Percentiles rank a stretch among this genome's conserved stretches.
Conservation (phyloP, 1,284 basidiomycete species). For the Leccinum solheimii region DNA sequence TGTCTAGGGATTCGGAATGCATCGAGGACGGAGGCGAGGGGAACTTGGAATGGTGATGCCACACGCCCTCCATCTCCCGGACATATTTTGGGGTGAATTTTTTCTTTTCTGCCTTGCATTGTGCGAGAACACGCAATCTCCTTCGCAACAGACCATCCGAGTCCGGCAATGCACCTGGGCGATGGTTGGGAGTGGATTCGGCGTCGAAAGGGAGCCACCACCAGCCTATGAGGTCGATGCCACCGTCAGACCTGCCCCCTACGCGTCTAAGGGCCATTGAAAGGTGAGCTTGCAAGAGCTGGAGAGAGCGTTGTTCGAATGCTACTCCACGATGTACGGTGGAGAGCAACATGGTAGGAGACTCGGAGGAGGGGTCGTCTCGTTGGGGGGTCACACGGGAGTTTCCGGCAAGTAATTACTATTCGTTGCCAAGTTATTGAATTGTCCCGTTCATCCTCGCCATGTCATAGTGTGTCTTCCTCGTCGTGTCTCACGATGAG, state of each 20-base stretch:
- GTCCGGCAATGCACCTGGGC: conserved; percentile 10
- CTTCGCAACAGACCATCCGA: conserved; percentile 30
- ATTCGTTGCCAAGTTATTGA: neutral
- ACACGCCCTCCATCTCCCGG: conserved; percentile 86
- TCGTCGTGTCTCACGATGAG: neutral
- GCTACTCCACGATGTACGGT: conserved; percentile 63
- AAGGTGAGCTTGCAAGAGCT: conserved; percentile 60
- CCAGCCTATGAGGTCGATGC: conserved; percentile 89
- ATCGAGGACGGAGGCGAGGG: neutral
- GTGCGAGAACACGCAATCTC: conserved; percentile 76
- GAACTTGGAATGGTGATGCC: conserved; percentile 38
- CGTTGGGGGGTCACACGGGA: conserved; percentile 23
- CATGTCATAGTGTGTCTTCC: conserved; percentile 45
- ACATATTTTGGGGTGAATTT: conserved; percentile 77
- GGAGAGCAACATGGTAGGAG: conserved; percentile 25
- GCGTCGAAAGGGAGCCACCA: conserved; percentile 73
- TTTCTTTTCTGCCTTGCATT: conserved; percentile 89
- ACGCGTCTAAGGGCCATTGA: conserved; percentile 80
- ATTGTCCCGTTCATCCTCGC: conserved; percentile 18
- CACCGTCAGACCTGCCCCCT: conserved; percentile 83
- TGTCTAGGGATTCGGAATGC: neutral
- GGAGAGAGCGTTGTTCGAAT: conserved; percentile 73
- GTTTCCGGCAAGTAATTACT: conserved; percentile 16
- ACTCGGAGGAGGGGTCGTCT: conserved; percentile 10
- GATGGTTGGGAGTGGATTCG: neutral